These are phyloP conservation scores for Krasilnikovozyma curviuscula DNA, from an alignment of 768 basidiomycete species.

Conservation along the genomic window DNA sequence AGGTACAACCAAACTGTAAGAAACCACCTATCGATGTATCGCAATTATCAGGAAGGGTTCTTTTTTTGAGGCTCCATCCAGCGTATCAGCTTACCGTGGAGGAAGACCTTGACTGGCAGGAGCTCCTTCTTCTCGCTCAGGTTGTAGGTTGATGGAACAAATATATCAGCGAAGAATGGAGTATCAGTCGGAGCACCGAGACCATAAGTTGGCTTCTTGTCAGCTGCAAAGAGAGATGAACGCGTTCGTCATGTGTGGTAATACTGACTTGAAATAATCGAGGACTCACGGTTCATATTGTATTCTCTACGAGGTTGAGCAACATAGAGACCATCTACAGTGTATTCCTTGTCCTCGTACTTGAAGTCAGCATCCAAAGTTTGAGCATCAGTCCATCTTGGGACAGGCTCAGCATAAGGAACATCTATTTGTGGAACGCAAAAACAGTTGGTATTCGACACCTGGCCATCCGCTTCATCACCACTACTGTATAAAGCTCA, in stretches of 20 bases:
- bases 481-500: too few species aligned
- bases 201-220: constrained; percentile 23
- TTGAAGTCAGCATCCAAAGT: background rate
- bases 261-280: background rate
- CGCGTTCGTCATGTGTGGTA: background rate
- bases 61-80: too few species aligned
- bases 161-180: constrained; percentile 44
- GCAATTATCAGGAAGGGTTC: constrained; percentile 65
- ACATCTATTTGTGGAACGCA: too few species aligned
- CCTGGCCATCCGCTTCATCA: too few species aligned
- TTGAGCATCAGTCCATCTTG: constrained; percentile 5
- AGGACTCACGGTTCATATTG: background rate
- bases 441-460: too few species aligned
- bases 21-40: too few species aligned
- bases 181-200: constrained; percentile 50
- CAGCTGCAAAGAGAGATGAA: background rate
- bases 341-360: constrained; percentile 5
- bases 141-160: constrained; percentile 25
- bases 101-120: constrained; percentile 53
- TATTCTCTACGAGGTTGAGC: constrained; percentile 1
- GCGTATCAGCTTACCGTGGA: too few species aligned
- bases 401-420: constrained; percentile 7
- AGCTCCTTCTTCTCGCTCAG: constrained; percentile 17
- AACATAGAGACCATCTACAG: background rate
- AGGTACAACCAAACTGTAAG: constrained; percentile 59